These are phyloP conservation scores for Corymbia maculata DNA, from an alignment of 345 rosid species.

Conservation along the genomic window DNA sequence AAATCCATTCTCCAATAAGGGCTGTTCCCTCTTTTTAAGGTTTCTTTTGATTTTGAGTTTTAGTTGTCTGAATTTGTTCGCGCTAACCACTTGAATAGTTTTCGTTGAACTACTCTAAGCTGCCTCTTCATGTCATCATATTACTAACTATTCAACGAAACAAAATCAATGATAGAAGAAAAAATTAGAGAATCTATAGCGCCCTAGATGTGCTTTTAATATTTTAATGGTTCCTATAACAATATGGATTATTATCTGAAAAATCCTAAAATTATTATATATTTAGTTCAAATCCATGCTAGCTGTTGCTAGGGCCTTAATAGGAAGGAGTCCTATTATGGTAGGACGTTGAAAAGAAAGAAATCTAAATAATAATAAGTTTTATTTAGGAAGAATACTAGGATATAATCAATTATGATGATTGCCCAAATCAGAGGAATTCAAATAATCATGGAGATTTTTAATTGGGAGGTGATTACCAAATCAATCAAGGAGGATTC, in stretches of 20 bases:
- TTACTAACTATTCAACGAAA: neutral
- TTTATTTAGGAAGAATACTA: no score
- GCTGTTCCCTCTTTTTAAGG: neutral
- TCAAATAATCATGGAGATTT: no score
- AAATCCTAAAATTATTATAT: rapidly evolving
- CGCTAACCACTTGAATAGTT: neutral
- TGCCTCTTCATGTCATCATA: neutral
- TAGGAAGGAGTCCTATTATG: no score
- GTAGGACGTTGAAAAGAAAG: no score
- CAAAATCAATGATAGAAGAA: neutral
- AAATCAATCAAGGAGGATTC: no score
- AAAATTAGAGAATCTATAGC: neutral
- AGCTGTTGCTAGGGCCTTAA: rapidly evolving
- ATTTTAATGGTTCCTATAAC: neutral
- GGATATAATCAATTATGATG: no score
- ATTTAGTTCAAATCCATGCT: neutral
- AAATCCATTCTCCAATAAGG: neutral
- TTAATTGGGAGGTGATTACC: no score
- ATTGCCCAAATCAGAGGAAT: no score
- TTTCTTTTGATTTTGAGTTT: neutral
- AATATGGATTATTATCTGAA: neutral
- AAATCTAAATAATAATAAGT: no score
- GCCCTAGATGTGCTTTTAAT: neutral
- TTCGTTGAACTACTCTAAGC: neutral
- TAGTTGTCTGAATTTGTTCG: neutral